Conservation (phyloP, 2,329 filamentous ascomycete species). For the Colletotrichum sp. region DNA sequence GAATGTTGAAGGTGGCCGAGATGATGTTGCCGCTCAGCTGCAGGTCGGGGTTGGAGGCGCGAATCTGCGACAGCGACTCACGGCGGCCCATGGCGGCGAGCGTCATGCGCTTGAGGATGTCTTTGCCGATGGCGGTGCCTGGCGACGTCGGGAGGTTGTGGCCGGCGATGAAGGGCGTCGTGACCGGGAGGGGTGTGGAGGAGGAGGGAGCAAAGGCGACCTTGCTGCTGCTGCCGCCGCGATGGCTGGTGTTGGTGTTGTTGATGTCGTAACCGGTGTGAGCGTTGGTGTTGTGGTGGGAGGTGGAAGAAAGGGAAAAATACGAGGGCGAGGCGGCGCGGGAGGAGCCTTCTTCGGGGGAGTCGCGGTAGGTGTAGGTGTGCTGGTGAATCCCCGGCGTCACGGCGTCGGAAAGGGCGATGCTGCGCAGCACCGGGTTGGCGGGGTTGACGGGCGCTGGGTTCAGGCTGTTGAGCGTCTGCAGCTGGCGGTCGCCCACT, state of each 20-base stretch:
- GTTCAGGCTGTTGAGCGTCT: neutral
- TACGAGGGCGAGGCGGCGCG: constrained; percentile 24
- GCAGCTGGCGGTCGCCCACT: neutral
- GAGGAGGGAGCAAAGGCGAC: neutral
- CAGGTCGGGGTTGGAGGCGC: constrained; percentile 60
- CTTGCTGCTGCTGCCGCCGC: neutral
- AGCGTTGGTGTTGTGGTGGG: neutral
- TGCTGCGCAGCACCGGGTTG: constrained; percentile 19
- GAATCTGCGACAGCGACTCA: constrained; percentile 61
- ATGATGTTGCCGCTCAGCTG: constrained; percentile 69
- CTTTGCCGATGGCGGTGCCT: constrained; percentile 29
- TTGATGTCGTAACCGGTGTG: neutral
- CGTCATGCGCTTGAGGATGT: constrained; percentile 49
- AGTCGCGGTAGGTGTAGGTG: constrained; percentile 29
- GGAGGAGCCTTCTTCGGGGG: constrained; percentile 2
- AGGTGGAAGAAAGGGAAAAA: constrained; percentile 25
- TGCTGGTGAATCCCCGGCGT: constrained; percentile 31
- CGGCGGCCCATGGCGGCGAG: constrained; percentile 46
- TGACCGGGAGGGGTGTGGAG: neutral
- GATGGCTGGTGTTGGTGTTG: neutral
- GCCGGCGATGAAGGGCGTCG: constrained; percentile 17
- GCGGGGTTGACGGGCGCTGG: constrained; percentile 12
- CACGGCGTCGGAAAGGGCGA: constrained; percentile 28
- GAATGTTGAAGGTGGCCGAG: constrained; percentile 69
- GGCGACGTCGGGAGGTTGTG: constrained; percentile 8